phyloP scores from a whole-genome alignment of 257 asterid genomes.

The Solanum etuberosum region DNA sequence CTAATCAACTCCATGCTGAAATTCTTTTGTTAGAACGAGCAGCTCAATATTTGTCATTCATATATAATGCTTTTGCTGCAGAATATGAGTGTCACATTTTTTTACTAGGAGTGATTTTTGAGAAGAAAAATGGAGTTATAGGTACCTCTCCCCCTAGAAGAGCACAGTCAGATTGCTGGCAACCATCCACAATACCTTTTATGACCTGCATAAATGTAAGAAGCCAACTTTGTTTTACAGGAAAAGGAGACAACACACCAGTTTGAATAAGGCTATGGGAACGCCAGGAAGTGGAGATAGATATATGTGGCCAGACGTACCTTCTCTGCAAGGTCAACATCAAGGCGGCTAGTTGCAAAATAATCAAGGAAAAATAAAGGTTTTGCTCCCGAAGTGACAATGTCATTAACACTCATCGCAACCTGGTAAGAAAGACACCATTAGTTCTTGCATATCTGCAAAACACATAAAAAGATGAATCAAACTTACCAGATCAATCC shows the following conservation, averaged over 20 bases:
- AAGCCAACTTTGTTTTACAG: neutral
- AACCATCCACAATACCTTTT: slow-evolving; percentile 88
- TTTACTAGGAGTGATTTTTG: neutral
- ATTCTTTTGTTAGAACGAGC: neutral
- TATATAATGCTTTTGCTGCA: neutral
- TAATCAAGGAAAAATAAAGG: slow-evolving; percentile 96
- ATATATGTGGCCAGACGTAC: slow-evolving; percentile 12
- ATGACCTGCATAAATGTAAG: slow-evolving; percentile 52
- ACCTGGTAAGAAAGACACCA: slow-evolving; percentile 36
- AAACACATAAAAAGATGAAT: neutral
- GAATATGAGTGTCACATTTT: neutral
- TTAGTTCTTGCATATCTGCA: neutral
- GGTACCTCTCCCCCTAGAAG: slow-evolving; percentile 97
- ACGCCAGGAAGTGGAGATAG: neutral
- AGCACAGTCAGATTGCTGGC: slow-evolving; percentile 75
- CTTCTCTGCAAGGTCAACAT: slow-evolving; percentile 96
- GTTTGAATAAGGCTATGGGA: neutral
- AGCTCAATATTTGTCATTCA: neutral
- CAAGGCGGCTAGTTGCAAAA: slow-evolving; percentile 83
- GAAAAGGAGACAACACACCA: neutral
- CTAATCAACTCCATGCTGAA: neutral
- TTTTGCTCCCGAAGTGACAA: slow-evolving; percentile 93
- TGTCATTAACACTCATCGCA: slow-evolving; percentile 98
- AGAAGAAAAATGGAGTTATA: neutral
- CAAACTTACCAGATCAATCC: slow-evolving; percentile 74